Conservation (phyloP, 2,329 filamentous ascomycete genomes). For the Fusarium piperis region DNA sequence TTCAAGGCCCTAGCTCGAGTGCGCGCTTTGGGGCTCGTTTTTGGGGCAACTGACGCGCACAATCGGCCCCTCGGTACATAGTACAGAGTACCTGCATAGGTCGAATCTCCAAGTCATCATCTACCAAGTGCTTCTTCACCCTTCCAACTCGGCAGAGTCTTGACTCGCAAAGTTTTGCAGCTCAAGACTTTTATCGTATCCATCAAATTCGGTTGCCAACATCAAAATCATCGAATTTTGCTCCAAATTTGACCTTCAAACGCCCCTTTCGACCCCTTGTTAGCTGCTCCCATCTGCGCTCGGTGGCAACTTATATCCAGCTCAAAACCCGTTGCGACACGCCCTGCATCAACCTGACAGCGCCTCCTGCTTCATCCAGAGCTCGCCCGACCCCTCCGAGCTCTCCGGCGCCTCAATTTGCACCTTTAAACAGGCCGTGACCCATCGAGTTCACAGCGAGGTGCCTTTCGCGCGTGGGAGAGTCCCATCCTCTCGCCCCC, state of each 20-base stretch:
- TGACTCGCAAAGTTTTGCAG: slow-evolving; percentile 5
- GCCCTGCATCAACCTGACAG: slow-evolving; percentile 9
- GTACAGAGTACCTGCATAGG: neutral
- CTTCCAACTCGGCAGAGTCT: slow-evolving; percentile 11
- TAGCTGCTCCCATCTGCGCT: slow-evolving; percentile 17
- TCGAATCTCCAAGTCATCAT: slow-evolving; percentile 23
- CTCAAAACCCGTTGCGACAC: slow-evolving; percentile 23
- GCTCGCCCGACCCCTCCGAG: slow-evolving; percentile 13
- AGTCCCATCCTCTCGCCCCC: slow-evolving; percentile 40
- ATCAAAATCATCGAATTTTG: neutral
- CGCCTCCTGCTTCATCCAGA: neutral
- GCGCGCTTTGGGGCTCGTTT: slow-evolving; percentile 28
- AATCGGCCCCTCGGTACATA: slow-evolving; percentile 31
- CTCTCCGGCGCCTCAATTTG: slow-evolving; percentile 51
- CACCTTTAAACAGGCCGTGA: slow-evolving; percentile 94
- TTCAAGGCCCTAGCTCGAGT: neutral
- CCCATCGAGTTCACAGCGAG: slow-evolving; percentile 87
- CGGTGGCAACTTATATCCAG: slow-evolving; percentile 38
- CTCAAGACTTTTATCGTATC: neutral
- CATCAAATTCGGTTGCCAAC: neutral
- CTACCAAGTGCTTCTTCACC: slow-evolving; percentile 19
- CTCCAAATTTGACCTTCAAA: slow-evolving; percentile 1
- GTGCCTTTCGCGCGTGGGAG: slow-evolving; percentile 68
- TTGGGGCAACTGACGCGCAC: slow-evolving; percentile 41
- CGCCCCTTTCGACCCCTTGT: slow-evolving; percentile 17